A percentile compares a stretch with the other conserved stretches of the same genome.
These are phyloP conservation scores for Globisporangium nagaii DNA, from an alignment of 352 stramenopile genomes.

Conservation along the genomic window DNA sequence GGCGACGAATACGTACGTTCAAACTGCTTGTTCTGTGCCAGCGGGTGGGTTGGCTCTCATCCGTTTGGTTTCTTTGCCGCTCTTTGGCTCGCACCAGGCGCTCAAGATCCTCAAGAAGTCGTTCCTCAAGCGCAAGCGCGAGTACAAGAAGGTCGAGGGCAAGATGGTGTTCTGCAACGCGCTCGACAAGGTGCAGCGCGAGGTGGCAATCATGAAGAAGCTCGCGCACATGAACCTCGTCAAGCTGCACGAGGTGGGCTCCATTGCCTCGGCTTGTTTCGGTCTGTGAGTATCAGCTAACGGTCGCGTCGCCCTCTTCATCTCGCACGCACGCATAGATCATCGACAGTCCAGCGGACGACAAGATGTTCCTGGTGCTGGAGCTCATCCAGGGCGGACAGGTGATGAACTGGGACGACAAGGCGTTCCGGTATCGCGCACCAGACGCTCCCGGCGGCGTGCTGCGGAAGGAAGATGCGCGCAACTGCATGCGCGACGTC, in stretches of 20 bases:
- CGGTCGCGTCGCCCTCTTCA: background rate
- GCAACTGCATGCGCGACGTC: constrained; percentile 68
- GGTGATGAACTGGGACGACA: constrained; percentile 84
- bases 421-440: constrained; percentile 51
- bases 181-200: constrained; percentile 76
- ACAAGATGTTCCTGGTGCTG: constrained; percentile 79
- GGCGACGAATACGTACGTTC: constrained; percentile 55
- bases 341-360: constrained; percentile 71
- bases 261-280: no score
- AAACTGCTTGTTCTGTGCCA: background rate
- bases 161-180: constrained; percentile 77
- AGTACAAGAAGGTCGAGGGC: constrained; percentile 73
- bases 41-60: background rate
- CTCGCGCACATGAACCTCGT: constrained; percentile 63
- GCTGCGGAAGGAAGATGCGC: constrained; percentile 32
- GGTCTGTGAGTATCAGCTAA: no score
- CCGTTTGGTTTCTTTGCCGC: background rate
- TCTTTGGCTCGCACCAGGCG: no score
- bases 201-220: constrained; percentile 86
- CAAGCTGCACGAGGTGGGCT: constrained; percentile 62
- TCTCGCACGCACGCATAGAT: no score
- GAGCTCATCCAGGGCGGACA: constrained; percentile 79
- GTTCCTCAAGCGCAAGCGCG: constrained; percentile 77
- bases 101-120: constrained; percentile 86
- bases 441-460: constrained; percentile 19